Base-by-base conservation (phyloP, 148 eudicot genomes). In the Vaccinium vitisidaea region DNA sequence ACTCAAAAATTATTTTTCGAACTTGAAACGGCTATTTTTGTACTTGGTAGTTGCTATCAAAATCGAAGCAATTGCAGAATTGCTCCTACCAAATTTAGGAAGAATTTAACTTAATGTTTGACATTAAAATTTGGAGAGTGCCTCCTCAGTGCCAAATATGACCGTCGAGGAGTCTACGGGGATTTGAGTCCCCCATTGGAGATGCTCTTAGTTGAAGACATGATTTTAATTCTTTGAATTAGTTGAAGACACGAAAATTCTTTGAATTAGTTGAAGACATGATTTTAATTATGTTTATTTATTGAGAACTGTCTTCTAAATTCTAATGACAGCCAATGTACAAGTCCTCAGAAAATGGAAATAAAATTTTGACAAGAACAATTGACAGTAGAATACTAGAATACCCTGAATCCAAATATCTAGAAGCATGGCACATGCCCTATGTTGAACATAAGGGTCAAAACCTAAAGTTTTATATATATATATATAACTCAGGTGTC, bases 381-480 rank as follows among this genome's bases (percentile, higher is more conserved):
- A 5, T 39, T 6, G n/a, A 73, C 43, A 30, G 32, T 67, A 27
- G 18, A 2, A 27, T 69, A 39, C 32, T 8, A 27, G 18, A 2
- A 27, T 69, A 39, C 32, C 18, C 23, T 6, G n/a, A 48, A 13
- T 15, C 14, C 75, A 49, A 79, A 69, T 10, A 25, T 79, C 85
- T 18, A 63, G 23, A 46, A 80, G 84, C 82, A 85, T 43, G 76
- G 83, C 90, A 88, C 90, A 88, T 88, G 88, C 79, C 79, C 46
- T 61, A 50, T 43, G 32, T 77, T 43, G 76, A 54, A 18, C 63
- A 76, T n/a, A 32, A 5, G 13, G 52, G 67, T 63, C 36, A 32
- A 32, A 32, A 43, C 46, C 46, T 43, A 43, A 0, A 43, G 6
- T 43, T 43, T 43, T 43, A n/a, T n/a, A n/a, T n/a, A n/a, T 43